Percentiles rank a stretch among this genome's conserved stretches.
Conservation (phyloP, 371 early-diverging fungal species). For the Sporodiniella umbellata region DNA sequence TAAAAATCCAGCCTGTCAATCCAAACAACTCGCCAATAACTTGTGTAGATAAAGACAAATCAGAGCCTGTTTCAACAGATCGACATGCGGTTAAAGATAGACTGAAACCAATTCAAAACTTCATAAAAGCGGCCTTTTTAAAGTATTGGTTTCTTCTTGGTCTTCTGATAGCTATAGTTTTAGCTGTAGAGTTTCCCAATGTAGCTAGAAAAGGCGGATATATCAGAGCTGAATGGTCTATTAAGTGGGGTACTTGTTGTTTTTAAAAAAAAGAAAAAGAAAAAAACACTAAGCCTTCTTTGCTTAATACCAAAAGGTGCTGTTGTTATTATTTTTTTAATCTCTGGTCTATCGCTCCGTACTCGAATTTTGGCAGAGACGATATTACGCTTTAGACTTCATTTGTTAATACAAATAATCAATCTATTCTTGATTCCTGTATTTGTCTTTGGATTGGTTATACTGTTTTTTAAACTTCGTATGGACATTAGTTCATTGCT, state of each 20-base stretch:
- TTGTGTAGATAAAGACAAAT: slow-evolving; percentile 17
- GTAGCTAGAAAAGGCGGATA: slow-evolving; percentile 60
- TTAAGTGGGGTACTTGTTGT: slow-evolving; percentile 69
- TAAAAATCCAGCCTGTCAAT: slow-evolving; percentile 3
- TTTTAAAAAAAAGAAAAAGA: neutral
- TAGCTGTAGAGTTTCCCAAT: slow-evolving; percentile 55
- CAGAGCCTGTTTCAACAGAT: slow-evolving; percentile 12
- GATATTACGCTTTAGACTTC: slow-evolving; percentile 58
- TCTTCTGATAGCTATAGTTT: slow-evolving; percentile 47
- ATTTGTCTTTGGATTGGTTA: slow-evolving; percentile 58
- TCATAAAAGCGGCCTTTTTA: slow-evolving; percentile 8
- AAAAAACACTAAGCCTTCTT: too few relatives aligned
- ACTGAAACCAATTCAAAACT: slow-evolving; percentile 3
- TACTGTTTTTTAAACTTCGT: slow-evolving; percentile 43
- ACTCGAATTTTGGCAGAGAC: slow-evolving; percentile 59
- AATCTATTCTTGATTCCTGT: slow-evolving; percentile 63
- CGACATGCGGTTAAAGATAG: slow-evolving; percentile 21
- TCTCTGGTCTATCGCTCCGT: slow-evolving; percentile 70
- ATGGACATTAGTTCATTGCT: slow-evolving; percentile 53
- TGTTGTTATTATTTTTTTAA: slow-evolving; percentile 67
- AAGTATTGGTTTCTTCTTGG: slow-evolving; percentile 51
- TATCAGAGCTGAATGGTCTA: slow-evolving; percentile 56
- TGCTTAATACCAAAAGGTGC: too few relatives aligned
- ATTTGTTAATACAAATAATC: slow-evolving; percentile 63
- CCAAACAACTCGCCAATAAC: slow-evolving; percentile 7